Evolutionary conservation across 345 rosid genomes (phyloP), one percentile per base, ranked within the genome.

Genomic region (Syzygium grande): DNA sequence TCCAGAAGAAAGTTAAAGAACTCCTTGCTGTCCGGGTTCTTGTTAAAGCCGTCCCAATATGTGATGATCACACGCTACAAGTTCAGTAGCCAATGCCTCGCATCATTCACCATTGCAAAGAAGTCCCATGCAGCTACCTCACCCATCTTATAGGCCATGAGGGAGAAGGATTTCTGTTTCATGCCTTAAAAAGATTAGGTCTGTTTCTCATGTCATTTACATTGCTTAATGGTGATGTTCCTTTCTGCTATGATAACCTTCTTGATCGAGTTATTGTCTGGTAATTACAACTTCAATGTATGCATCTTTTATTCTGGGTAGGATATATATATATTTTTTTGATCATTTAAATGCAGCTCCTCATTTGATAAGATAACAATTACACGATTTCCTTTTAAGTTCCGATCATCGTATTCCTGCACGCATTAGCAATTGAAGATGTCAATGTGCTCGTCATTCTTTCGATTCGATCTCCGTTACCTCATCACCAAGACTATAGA

Each of bases 111-210:
- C 93, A 91, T 88, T 97, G 95, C 90, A 94, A 94, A 90, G 99
- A 96, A 92, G 98, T 91, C 86, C 97, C 98, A 84, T 88, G 96
- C 90, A 94, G 87, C 89, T 97, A 97, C 92, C 97, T 97, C 88
- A 91, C 94, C 86, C 99, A 97, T 91, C 96, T 97, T 87, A 94
- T 96, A 88, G 98, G 97, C 84, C 99, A 97, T 90, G 93, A 96
- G 93, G 98, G 97, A 89, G 97, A 96, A 92, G 99, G 99, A 87
- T 95, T 98, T 53, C 87, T 97, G 86, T 97, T 93, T 92, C 91
- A 93, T 85, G 91, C 94, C 92, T 91, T 96, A 92, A 97, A 97
- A 89, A 93, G 90, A 77, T 89, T 94, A 90, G 99, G 99, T 97
- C 86, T 83, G 93, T 89, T 91, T 85, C 87, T 51, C 55, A 51